Percentiles rank a stretch among this genome's conserved stretches.
phyloP scores from a whole-genome alignment of 768 basidiomycete species.

The Leucocoprinus birnbaumii region DNA sequence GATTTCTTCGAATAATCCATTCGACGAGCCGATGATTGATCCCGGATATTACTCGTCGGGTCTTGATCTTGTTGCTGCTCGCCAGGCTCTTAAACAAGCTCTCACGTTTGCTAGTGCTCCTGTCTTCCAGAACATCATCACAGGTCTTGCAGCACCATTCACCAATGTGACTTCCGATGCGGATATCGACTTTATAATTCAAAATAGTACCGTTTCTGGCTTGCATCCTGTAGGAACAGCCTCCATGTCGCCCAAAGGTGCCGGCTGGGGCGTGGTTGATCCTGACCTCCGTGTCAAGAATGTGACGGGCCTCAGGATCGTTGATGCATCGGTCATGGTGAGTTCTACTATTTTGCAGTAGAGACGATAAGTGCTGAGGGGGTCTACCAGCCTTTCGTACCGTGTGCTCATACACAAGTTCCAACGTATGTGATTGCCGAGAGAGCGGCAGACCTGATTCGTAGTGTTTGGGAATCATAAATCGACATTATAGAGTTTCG shows the following conservation, averaged over 20 bases:
- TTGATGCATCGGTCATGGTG: slow-evolving; percentile 35
- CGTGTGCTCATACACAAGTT: neutral
- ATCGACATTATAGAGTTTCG: too few relatives aligned
- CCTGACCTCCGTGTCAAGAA: slow-evolving; percentile 34
- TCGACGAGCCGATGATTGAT: slow-evolving; percentile 8
- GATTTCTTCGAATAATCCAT: slow-evolving; percentile 5
- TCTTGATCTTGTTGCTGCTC: slow-evolving; percentile 7
- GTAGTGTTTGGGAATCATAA: neutral
- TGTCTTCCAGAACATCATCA: slow-evolving; percentile 9
- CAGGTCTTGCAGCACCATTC: slow-evolving; percentile 1
- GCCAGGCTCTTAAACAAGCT: slow-evolving; percentile 10
- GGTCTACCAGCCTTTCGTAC: neutral
- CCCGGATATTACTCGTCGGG: slow-evolving; percentile 5
- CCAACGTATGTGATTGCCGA: slow-evolving; percentile 10
- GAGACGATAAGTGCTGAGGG: neutral
- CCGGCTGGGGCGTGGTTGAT: slow-evolving; percentile 31
- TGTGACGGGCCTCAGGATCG: slow-evolving; percentile 29
- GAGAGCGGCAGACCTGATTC: slow-evolving; percentile 12
- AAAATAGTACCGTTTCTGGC: slow-evolving; percentile 16
- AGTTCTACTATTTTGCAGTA: slow-evolving; percentile 8
- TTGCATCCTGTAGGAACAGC: slow-evolving; percentile 31
- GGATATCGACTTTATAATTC: slow-evolving; percentile 15
- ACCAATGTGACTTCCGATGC: slow-evolving; percentile 4
- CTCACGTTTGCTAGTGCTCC: slow-evolving; percentile 4
- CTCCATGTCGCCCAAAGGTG: slow-evolving; percentile 25